Conservation (phyloP, 2,329 filamentous ascomycete species). For the Botrytis aclada region DNA sequence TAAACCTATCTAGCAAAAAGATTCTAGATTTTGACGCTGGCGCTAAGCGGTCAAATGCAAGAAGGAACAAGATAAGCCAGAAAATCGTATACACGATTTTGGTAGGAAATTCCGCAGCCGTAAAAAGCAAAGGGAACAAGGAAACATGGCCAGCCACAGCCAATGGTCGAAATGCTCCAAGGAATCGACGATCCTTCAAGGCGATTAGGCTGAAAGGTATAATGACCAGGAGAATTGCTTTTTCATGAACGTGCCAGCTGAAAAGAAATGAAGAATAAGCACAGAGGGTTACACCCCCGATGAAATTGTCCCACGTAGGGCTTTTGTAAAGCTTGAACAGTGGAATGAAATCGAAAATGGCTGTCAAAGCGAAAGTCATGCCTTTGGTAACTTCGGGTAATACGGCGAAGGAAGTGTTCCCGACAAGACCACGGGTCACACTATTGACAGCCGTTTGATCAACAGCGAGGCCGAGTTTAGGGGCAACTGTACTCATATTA, state of each 20-base stretch:
- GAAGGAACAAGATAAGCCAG: conserved; percentile 84
- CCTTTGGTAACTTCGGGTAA: conserved; percentile 81
- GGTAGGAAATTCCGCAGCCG: conserved; percentile 85
- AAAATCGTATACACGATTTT: conserved; percentile 91
- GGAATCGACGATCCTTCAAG: conserved; percentile 82
- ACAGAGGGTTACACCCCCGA: conserved; percentile 86
- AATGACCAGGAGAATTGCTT: conserved; percentile 90
- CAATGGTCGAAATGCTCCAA: conserved; percentile 86
- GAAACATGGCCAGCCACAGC: conserved; percentile 94
- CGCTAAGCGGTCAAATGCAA: conserved; percentile 82
- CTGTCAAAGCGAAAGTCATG: conserved; percentile 76
- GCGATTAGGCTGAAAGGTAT: conserved; percentile 93
- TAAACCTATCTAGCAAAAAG: conserved; percentile 88
- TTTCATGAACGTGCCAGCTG: conserved; percentile 98
- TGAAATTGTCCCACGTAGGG: conserved; percentile 84
- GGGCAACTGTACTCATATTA: conserved; percentile 60
- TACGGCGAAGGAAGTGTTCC: conserved; percentile 90
- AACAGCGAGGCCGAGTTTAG: conserved; percentile 71
- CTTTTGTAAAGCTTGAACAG: conserved; percentile 77
- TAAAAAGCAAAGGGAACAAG: conserved; percentile 91
- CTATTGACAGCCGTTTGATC: conserved; percentile 75
- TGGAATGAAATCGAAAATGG: conserved; percentile 76
- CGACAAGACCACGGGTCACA: conserved; percentile 88
- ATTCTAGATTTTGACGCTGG: conserved; percentile 80
- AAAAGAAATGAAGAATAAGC: conserved; percentile 97